Percentiles rank a stretch among this genome's conserved stretches.
Evolutionary conservation across 2,329 filamentous ascomycete species (phyloP).

Genomic region (Xylaria sp.): DNA sequence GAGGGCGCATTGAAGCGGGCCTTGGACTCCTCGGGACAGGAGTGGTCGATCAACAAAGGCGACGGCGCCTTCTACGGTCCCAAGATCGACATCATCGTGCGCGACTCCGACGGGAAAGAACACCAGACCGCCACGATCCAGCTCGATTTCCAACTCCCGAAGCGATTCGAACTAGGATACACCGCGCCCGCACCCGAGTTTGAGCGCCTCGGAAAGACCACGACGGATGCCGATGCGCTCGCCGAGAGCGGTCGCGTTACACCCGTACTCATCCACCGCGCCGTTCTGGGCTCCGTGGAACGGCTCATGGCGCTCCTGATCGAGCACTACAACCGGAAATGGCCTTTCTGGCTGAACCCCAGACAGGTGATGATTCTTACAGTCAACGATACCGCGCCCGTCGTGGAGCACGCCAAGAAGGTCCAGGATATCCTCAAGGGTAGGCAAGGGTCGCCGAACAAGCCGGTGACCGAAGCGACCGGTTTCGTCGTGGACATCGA

Average conservation of each 20-base stretch:
- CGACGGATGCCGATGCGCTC: conserved; percentile 43
- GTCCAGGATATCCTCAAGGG: conserved; percentile 49
- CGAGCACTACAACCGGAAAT: conserved; percentile 73
- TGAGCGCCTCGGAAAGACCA: conserved; percentile 49
- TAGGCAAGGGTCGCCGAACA: conserved; percentile 31
- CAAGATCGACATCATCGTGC: conserved; percentile 82
- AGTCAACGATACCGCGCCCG: conserved; percentile 56
- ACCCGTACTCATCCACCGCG: conserved; percentile 79
- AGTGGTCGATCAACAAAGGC: conserved; percentile 71
- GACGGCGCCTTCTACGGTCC: conserved; percentile 89
- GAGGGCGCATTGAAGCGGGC: conserved; percentile 61
- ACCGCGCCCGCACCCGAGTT: conserved; percentile 60
- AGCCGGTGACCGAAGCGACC: conserved; percentile 50
- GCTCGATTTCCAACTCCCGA: conserved; percentile 83
- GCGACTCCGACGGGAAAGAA: conserved; percentile 75
- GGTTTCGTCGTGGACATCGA: conserved; percentile 66
- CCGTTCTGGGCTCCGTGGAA: conserved; percentile 78
- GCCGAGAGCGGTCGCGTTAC: conserved; percentile 53
- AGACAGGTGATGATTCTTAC: conserved; percentile 70
- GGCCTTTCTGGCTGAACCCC: conserved; percentile 86
- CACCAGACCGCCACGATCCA: conserved; percentile 88
- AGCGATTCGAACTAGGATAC: conserved; percentile 74
- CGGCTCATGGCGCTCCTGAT: conserved; percentile 80
- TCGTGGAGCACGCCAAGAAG: conserved; percentile 45
- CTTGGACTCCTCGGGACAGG: conserved; percentile 56